Conservation (phyloP, 768 basidiomycete species). For the Tricholoma sp. region DNA sequence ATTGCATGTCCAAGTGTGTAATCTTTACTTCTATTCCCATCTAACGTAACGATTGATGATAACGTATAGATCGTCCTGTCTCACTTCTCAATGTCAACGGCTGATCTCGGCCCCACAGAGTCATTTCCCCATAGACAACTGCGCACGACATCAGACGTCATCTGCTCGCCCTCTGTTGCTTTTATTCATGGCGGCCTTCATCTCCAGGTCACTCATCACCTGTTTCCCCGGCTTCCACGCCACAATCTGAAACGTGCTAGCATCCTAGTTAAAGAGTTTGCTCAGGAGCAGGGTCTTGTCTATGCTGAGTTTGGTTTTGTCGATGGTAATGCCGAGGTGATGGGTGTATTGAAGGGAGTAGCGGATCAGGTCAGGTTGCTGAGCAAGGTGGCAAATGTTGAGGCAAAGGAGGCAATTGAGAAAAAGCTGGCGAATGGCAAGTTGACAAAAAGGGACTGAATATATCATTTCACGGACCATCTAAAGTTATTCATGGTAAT, state of each 20-base stretch:
- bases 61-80: constrained; percentile 80
- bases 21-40: neutral
- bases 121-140: constrained; percentile 93
- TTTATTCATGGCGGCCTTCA: constrained; percentile 98
- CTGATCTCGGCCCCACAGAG: constrained; percentile 83
- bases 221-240: constrained; percentile 92
- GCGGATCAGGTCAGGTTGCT: constrained; percentile 85
- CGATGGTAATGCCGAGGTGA: constrained; percentile 78
- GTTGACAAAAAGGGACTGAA: constrained; percentile 11
- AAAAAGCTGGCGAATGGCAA: constrained; percentile 30
- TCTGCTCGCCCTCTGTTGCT: constrained; percentile 75
- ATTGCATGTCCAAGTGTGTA: constrained; percentile 84
- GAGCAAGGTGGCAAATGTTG: constrained; percentile 72
- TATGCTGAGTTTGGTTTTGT: constrained; percentile 93
- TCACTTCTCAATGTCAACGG: constrained; percentile 94
- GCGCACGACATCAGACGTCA: constrained; percentile 95
- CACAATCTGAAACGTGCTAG: constrained; percentile 88
- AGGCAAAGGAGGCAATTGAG: constrained; percentile 59
- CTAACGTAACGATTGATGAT: neutral
- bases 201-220: constrained; percentile 94
- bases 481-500: neutral
- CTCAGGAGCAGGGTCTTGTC: constrained; percentile 73
- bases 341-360: constrained; percentile 76
- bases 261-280: constrained; percentile 80
- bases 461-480: neutral